Base-by-base conservation (phyloP, 768 basidiomycete genomes). In the Hygrocybe coccinea region DNA sequence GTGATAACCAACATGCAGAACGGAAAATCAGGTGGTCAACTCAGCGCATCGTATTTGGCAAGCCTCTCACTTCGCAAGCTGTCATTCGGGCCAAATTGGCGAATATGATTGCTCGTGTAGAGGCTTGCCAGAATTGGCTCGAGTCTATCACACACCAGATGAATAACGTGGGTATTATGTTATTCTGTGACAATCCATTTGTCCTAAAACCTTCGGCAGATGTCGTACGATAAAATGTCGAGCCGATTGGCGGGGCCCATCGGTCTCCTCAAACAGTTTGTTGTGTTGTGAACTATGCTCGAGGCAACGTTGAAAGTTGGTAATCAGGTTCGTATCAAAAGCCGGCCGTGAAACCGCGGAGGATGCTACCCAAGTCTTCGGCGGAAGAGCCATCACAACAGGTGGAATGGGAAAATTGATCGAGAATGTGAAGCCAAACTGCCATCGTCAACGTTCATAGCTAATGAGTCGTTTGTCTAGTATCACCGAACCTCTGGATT, bases 131-230 rank as follows among this genome's bases (percentile, higher is more conserved):
- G 65, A 84, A 84, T 48, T 97, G 92, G 92, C 80, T 94, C 10
- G 95, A 98, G 75, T 80, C 77, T 19, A 76, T 97, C 52, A 97
- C 93, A 2, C 83, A 87, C 66, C 93, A 97, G 68, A 95, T 95
- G 92, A 91, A 87, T 66, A 85, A 91, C 64, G 89, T 90, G 53
- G 34, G 78, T 54, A 33, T 22, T 38, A 65, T 66, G 63, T 35
- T 38, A 34, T 48, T 25, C 43, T 49, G 43, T 60, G n/a, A 9
- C 50, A 38, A 4, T 21, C n/a, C n/a, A n/a, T n/a, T n/a, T n/a
- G n/a, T n/a, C 57, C 15, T 12, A 29, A 29, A 29, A 29, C 17
- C 38, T 48, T 46, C 43, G 45, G 5, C 68, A 95, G 86, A 95
- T 95, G 94, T 79, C 77, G 47, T 95, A 95, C 64, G 77, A 76